phyloP scores from a whole-genome alignment of 495 filamentous ascomycete genomes.

The Lentithecium fluviatile region DNA sequence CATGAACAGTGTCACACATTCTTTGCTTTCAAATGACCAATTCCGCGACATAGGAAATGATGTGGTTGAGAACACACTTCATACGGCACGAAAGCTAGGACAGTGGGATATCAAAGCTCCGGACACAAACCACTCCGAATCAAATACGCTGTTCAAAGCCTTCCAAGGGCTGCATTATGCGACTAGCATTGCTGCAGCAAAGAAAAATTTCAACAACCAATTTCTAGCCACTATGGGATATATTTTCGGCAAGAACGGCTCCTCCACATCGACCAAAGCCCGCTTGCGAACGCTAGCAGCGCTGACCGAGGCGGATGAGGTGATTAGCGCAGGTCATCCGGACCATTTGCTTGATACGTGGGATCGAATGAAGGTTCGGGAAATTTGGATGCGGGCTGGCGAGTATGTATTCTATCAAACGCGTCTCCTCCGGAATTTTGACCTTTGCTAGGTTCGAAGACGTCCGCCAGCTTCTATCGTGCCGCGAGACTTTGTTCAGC shows the following conservation, averaged over 20 bases:
- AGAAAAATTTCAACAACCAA: constrained; percentile 58
- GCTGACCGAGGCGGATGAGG: constrained; percentile 77
- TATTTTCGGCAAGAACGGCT: constrained; percentile 55
- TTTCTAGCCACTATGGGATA: constrained; percentile 62
- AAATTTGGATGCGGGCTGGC: constrained; percentile 74
- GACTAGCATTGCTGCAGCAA: constrained; percentile 52
- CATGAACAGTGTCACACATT: constrained; percentile 69
- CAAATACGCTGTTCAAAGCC: constrained; percentile 70
- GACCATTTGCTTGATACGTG: constrained; percentile 63
- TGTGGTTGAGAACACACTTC: constrained; percentile 66
- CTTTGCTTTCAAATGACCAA: constrained; percentile 63
- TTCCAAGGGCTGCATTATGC: constrained; percentile 77
- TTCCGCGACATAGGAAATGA: constrained; percentile 46
- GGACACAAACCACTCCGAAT: constrained; percentile 55
- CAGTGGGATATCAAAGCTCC: constrained; percentile 90
- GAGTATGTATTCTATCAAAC: constrained; percentile 52
- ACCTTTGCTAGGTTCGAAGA: constrained; percentile 65
- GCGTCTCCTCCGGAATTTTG: constrained; percentile 2
- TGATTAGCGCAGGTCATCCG: constrained; percentile 58
- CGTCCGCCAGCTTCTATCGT: constrained; percentile 75
- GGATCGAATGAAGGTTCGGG: constrained; percentile 60
- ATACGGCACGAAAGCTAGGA: constrained; percentile 80
- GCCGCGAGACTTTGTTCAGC: constrained; percentile 77
- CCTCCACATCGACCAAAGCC: constrained; percentile 57
- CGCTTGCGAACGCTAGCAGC: constrained; percentile 71